Evolutionary conservation across 2,329 filamentous ascomycete genomes (phyloP), one percentile per base, ranked within the genome.

Genomic region (Tolypocladium tropicale): DNA sequence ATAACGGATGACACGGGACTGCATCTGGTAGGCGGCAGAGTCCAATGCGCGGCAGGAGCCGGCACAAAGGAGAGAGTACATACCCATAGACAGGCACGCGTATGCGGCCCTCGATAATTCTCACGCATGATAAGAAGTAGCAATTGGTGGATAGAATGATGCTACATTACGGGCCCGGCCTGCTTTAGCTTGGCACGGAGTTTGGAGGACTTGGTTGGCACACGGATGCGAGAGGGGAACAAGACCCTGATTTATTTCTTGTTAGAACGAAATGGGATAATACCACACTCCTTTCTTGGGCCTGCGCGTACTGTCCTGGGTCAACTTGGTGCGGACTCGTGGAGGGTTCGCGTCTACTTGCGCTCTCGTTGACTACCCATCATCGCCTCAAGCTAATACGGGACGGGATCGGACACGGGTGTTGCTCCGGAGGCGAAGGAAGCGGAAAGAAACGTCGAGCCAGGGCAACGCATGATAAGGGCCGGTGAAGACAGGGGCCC

Each of bases 161-260:
- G 6, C 30, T 48, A 48, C 32, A 21, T 28, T 28, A 49, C 12
- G 10, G 10, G 14, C 2, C 25, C 10, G 46, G 28, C 16, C 18
- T 32, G n/a, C 3, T 9, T 25, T 21, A 39, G 23, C 25, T 52
- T 57, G 55, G 56, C 56, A 55, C 39, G 56, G 56, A 57, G 56
- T 57, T 52, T 52, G 30, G n/a, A 37, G 56, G 49, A 32, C 49
- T 21, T 36, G 52, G 52, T n/a, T 52, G 25, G 52, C 51, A 51
- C 41, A 54, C 28, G 28, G 52, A 37, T 46, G 12, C 34, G 43
- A 30, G 43, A 23, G 16, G 43, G 16, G 46, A 50, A 18, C 2
- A 28, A 11, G 32, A 28, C 46, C 10, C 28, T 11, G 7, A 28
- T 32, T 49, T 49, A 16, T 32, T 28, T n/a, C 4, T 49, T 49